Percentiles rank a stretch among this genome's conserved stretches.
Evolutionary conservation across 2,329 filamentous ascomycete species (phyloP).

Genomic region (Chrysosphaeria jannelii): DNA sequence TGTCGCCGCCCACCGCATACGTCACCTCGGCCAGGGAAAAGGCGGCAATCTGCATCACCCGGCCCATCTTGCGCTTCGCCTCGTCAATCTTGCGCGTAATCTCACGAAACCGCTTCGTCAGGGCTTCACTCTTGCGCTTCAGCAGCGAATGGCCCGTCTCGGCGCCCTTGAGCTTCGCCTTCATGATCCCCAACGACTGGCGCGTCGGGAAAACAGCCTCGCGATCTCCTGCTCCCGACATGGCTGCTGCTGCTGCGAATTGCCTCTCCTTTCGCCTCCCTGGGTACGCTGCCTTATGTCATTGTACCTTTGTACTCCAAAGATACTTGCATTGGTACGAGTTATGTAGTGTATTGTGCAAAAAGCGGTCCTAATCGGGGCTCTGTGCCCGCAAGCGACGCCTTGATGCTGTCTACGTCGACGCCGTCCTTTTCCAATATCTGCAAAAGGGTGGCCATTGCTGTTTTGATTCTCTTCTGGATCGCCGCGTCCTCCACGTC

Average conservation of each 20-base stretch:
- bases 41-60: constrained; percentile 95
- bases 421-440: too few species aligned
- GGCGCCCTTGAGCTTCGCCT: constrained; percentile 84
- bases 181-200: constrained; percentile 91
- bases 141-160: constrained; percentile 78
- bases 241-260: too few species aligned
- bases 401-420: too few species aligned
- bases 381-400: too few species aligned
- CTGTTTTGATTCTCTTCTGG: constrained; percentile 3
- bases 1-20: constrained; percentile 84
- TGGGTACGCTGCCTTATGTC: too few species aligned
- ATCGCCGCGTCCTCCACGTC: constrained; percentile 4
- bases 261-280: too few species aligned
- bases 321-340: too few species aligned
- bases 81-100: constrained; percentile 95
- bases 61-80: constrained; percentile 96
- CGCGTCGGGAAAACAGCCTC: constrained; percentile 94
- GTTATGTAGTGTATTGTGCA: not conserved
- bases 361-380: too few species aligned
- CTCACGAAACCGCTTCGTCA: constrained; percentile 73
- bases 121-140: constrained; percentile 90
- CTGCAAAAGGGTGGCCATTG: too few species aligned
- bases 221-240: constrained; percentile 35
- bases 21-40: constrained; percentile 95
- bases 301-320: too few species aligned